Evolutionary conservation across 306 rosid genomes (phyloP), one percentile per base, ranked within the genome.

Genomic region (Hippophae tibetana): DNA sequence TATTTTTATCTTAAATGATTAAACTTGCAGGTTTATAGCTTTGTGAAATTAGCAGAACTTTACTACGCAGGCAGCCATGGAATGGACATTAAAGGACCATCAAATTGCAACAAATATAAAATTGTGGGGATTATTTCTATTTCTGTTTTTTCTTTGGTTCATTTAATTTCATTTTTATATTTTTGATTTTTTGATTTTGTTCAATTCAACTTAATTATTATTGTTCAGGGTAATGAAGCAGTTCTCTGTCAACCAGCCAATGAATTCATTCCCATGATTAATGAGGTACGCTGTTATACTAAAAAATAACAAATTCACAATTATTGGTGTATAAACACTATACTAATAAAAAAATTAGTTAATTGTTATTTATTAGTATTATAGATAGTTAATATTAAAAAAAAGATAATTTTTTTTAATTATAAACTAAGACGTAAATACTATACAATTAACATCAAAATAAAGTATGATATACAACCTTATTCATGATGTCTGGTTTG

Each of bases 31-130:
- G 98, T 92, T 7, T 83, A 70, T 67, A 76, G 65, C 50, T 92
- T 92, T 60, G 96, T 92, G 13, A 77, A 67, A 75, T 76, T 92
- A 60, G 69, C 84, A 4, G 95, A 87, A 71, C 76, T 92, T 25
- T 92, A 85, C 57, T 92, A 92, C 23, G 98, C 98, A 7, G 98
- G 96, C 38, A 92, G 98, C 78, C 98, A 92, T 71, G 98, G 98
- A 10, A 92, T 92, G 98, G 98, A 92, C 78, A 92, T 92, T 8
- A 80, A 75, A 72, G 96, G 93, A 38, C 98, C 98, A 71, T 76
- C 89, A 41, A 79, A 85, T 71, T 64, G 63, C 62, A 47, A 11
- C 72, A 74, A 58, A 61, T 49, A 56, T 66, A 66, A 78, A 58
- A 78, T 83, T 65, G 96, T 87, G 64, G 79, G 89, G 26, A 48